Evolutionary conservation across 139 green algal genomes (phyloP), one percentile per base, ranked within the genome.

Genomic region (Edaphochlamys debaryana): DNA sequence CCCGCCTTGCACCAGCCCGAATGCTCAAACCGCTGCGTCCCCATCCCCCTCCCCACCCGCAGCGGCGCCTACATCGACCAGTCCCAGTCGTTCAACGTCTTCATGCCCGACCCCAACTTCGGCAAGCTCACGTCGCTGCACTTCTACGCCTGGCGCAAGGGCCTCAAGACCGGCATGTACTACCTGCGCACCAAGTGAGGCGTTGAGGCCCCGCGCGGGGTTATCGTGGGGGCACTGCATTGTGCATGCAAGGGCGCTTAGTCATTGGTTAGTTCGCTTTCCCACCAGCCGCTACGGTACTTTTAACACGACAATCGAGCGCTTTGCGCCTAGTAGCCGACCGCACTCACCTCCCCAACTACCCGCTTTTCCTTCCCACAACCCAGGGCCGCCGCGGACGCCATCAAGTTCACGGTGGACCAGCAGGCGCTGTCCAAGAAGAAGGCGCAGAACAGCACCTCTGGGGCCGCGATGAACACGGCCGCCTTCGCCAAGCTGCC

Each of bases 371-470:
- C n/a, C n/a, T n/a, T n/a, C n/a, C n/a, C n/a, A n/a, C n/a, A n/a
- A 29, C 30, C 32, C 77, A 90, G 95, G 72, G 90, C 95, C 45
- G 97, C 97, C 32, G 97, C 96, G 3, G 97, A 99, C 78, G 97
- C 97, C 85, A 99, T 99, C 92, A 98, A 99, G 95, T 99, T 99
- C 90, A 99, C 97, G 3, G 97, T 99, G 23, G 97, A 99, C 87
- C 91, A 97, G 86, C 86, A 77, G 34, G 79, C 89, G 3, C 89
- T 96, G 13, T 87, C 85, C 76, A 79, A 73, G 36, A 93, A 90
- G 54, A 76, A 75, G 70, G 20, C 63, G 1, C 50, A 40, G 11
- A 70, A 20, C 23, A 7, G n/a, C 22, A 45, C 38, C 23, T n/a
- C 30, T 30, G 11, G 52, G 27, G 79, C 34, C 9, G 56, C 62